Evolutionary conservation across 1,284 basidiomycete species (phyloP), one percentile per base, ranked within the genome.

Genomic region (Schizophyllum commune): DNA sequence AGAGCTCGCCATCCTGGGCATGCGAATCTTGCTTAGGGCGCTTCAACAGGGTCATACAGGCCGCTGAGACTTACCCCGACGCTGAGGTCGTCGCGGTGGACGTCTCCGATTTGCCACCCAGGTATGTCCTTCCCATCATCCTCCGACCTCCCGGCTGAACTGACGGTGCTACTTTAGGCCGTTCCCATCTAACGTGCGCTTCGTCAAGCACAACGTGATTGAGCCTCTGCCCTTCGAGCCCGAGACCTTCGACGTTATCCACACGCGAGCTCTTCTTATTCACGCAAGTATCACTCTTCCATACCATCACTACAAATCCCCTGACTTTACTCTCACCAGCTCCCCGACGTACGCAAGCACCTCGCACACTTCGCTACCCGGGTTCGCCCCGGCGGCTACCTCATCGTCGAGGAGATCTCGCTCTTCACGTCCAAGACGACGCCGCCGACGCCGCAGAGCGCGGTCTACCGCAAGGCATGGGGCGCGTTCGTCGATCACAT

Each of bases 21-120:
- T 5, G 27, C 27, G 3, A 27, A 3, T 5, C 5, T 27, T 5
- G 27, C 27, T 27, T 5, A 27, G 2, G 27, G 27, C 27, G 5
- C 27, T 27, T 27, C 27, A 27, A 27, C 55, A 62, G 61, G 61
- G 58, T 58, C 51, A 57, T 62, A 6, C 55, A 62, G 39, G 61
- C 61, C 1, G 61, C 61, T 27, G 54, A 1, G 17, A 55, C 52
- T 15, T 62, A 57, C 15, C 61, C 61, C 7, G 51, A 59, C 17
- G 33, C 61, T 13, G 27, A 59, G 32, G 55, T 62, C 5, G 11
- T 62, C 32, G 61, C 61, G 8, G 55, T 56, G 9, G 61, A 62
- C 57, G n/a, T 57, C 20, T 39, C 32, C 17, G 53, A 54, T 47
- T 17, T 47, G 39, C 39, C 39, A 17, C 39, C 39, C 13, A 47